Evolutionary conservation across 164 flowering plant genomes (phyloP).

Genomic region (Houttuynia cordata): DNA sequence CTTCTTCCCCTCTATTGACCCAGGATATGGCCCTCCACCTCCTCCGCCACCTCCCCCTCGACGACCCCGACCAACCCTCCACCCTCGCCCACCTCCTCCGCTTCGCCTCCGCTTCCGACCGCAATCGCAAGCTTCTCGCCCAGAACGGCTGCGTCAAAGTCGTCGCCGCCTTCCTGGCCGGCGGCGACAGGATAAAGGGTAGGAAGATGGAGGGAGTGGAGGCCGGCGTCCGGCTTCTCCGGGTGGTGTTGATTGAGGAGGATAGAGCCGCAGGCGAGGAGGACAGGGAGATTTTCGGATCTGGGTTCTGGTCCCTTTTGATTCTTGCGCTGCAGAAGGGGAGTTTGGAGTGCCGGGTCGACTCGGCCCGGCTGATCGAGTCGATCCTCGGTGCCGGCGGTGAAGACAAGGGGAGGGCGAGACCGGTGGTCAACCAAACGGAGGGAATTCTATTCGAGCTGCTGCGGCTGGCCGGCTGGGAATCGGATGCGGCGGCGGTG

Average conservation of each 20-base stretch:
- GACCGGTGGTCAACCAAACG: constrained; percentile 19
- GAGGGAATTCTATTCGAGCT: constrained; percentile 31
- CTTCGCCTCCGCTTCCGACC: constrained; percentile 31
- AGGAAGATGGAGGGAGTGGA: constrained; percentile 14
- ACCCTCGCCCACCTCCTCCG: constrained; percentile 9
- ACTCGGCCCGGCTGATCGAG: constrained; percentile 31
- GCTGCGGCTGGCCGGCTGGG: constrained; percentile 17
- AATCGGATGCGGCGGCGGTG: constrained; percentile 16
- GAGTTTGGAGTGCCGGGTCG: constrained; percentile 23
- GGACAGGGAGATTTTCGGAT: not conserved
- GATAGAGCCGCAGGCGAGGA: not conserved
- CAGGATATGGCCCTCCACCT: not conserved
- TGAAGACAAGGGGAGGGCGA: constrained; percentile 17
- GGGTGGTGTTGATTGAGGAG: constrained; percentile 15
- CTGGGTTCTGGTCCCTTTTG: constrained; percentile 7
- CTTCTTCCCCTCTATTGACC: not conserved
- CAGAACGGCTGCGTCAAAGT: constrained; percentile 26
- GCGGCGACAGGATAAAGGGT: not conserved
- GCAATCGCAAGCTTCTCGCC: constrained; percentile 33
- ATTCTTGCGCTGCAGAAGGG: constrained; percentile 30
- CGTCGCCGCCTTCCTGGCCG: constrained; percentile 23
- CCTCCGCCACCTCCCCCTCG: not conserved
- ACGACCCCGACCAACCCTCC: not conserved
- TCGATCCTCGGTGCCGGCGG: constrained; percentile 8
- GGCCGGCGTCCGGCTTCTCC: constrained; percentile 22